Evolutionary conservation across 1,284 basidiomycete species (phyloP).

Genomic region (Irpex rosettiformis): DNA sequence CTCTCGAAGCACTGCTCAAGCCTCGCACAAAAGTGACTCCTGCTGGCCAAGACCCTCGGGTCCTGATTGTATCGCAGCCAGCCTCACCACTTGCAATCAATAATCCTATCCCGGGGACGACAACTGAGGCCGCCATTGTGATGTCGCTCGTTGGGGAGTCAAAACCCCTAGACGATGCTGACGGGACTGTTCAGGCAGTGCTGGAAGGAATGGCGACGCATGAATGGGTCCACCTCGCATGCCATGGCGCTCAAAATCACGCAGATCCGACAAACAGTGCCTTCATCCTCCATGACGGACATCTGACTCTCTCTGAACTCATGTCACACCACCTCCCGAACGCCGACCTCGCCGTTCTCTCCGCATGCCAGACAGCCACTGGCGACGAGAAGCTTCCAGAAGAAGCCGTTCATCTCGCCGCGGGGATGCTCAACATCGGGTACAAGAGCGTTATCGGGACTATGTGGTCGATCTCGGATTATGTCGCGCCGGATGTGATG

Average conservation of each 20-base stretch:
- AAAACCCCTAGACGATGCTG: neutral
- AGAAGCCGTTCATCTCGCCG: neutral
- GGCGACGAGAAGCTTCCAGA: neutral
- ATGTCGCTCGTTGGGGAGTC: neutral
- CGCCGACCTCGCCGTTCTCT: neutral
- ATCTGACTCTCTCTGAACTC: slow-evolving; percentile 14
- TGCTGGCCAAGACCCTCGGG: neutral
- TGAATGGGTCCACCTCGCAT: slow-evolving; percentile 20
- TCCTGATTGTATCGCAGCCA: neutral
- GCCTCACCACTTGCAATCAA: neutral
- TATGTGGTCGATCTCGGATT: neutral
- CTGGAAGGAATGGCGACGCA: slow-evolving; percentile 8
- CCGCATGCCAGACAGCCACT: neutral
- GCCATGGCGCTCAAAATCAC: slow-evolving; percentile 17
- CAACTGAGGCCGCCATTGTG: neutral
- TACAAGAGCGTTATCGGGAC: neutral
- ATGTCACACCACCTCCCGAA: neutral
- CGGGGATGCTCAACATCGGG: neutral
- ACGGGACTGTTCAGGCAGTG: slow-evolving; percentile 6
- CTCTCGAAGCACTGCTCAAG: neutral
- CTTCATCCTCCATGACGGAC: slow-evolving; percentile 15
- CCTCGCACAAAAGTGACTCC: neutral
- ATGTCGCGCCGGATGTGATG: neutral
- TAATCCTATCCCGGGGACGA: neutral
- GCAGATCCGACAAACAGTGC: slow-evolving; percentile 13